Evolutionary conservation across 495 filamentous ascomycete species (phyloP).

Genomic region (Aspergillus kassunensis): DNA sequence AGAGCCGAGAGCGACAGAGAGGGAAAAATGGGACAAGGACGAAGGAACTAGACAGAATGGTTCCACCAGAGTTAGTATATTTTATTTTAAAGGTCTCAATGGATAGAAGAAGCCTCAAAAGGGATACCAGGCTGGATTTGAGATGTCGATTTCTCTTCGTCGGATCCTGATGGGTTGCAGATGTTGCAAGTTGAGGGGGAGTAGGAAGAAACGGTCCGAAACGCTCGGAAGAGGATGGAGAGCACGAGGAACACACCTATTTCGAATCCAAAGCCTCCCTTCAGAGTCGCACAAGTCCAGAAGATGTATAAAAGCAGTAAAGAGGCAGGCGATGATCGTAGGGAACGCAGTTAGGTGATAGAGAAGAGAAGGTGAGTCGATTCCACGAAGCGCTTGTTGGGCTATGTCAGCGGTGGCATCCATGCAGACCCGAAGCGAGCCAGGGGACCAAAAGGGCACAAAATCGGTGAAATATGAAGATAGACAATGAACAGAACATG

Average conservation of each 20-base stretch:
- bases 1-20: conserved; percentile 35
- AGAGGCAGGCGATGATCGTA: conserved; percentile 25
- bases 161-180: conserved; percentile 33
- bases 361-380: conserved; percentile 20
- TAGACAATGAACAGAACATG: neutral
- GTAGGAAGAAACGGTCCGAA: conserved; percentile 30
- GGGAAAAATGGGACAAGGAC: conserved; percentile 29
- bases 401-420: conserved; percentile 42
- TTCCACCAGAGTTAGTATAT: conserved; percentile 29
- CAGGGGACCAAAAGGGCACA: conserved; percentile 22
- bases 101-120: conserved; percentile 17
- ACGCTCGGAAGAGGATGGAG: conserved; percentile 40
- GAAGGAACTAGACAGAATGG: conserved; percentile 24
- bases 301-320: conserved; percentile 18
- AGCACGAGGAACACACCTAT: conserved; percentile 37
- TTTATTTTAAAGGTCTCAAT: conserved; percentile 12
- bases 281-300: conserved; percentile 29
- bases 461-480: conserved; percentile 4
- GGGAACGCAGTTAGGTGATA: conserved; percentile 25
- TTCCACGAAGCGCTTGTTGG: conserved; percentile 40
- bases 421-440: conserved; percentile 22
- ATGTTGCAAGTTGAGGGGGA: conserved; percentile 17
- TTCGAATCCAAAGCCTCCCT: conserved; percentile 21
- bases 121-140: conserved; percentile 10
- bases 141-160: conserved; percentile 26